phyloP scores from a whole-genome alignment of 352 stramenopile species.

The Phytophthora citrophthora region DNA sequence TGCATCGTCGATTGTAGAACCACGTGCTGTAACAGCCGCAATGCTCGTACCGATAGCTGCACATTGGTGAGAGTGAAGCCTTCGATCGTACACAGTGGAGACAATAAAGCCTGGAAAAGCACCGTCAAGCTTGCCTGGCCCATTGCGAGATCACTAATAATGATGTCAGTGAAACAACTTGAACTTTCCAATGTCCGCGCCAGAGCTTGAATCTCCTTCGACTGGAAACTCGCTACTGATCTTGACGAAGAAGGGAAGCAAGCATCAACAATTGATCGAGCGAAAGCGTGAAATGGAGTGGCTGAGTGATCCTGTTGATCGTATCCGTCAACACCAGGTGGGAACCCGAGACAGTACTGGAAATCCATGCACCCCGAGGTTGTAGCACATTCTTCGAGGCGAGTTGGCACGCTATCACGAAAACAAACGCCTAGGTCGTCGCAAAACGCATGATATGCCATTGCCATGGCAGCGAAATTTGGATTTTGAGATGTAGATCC shows the following conservation, averaged over 20 bases:
- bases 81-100: conserved; percentile 39
- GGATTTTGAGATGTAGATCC: background rate
- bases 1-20: conserved; percentile 66
- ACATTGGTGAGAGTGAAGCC: conserved; percentile 62
- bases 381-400: conserved; percentile 57
- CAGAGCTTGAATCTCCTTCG: conserved; percentile 58
- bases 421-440: conserved; percentile 59
- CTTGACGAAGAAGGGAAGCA: conserved; percentile 23
- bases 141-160: conserved; percentile 57
- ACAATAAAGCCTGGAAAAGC: conserved; percentile 60
- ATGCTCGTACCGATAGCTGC: conserved; percentile 37
- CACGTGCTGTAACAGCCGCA: conserved; percentile 60
- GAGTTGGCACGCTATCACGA: conserved; percentile 49
- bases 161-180: conserved; percentile 51
- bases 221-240: conserved; percentile 24
- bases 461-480: conserved; percentile 45
- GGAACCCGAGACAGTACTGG: conserved; percentile 64
- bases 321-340: conserved; percentile 38
- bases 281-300: conserved; percentile 18
- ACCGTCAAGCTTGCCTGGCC: conserved; percentile 45
- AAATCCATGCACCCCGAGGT: conserved; percentile 58
- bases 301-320: conserved; percentile 20
- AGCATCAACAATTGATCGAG: conserved; percentile 17
- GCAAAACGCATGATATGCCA: conserved; percentile 66
- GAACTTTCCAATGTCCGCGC: conserved; percentile 47